Conservation (phyloP, 2,329 filamentous ascomycete species). For the Ilyonectria destructans region DNA sequence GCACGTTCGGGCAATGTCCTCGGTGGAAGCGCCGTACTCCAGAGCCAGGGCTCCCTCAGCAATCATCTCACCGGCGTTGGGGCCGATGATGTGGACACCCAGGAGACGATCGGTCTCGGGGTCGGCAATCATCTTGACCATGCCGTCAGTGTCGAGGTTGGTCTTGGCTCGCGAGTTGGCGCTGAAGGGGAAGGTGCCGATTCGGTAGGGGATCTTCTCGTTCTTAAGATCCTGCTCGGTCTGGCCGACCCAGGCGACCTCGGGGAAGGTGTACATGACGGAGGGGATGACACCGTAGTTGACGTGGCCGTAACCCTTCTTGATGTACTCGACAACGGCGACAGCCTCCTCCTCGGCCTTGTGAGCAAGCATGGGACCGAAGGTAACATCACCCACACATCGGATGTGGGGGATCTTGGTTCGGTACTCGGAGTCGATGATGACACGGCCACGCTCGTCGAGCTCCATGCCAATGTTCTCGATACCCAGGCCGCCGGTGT, state of each 20-base stretch:
- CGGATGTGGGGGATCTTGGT: constrained; percentile 98
- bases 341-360: constrained; percentile 99
- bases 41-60: constrained; percentile 95
- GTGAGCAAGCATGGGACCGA: constrained; percentile 98
- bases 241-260: constrained; percentile 98
- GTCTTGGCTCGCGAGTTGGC: constrained; percentile 99
- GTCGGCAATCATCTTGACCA: constrained; percentile 98
- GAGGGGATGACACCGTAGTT: constrained; percentile 98
- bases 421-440: constrained; percentile 99
- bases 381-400: constrained; percentile 95
- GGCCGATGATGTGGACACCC: constrained; percentile 95
- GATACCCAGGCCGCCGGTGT: constrained; percentile 91
- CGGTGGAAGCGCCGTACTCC: constrained; percentile 95
- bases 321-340: constrained; percentile 95
- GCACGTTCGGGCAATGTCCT: constrained; percentile 95
- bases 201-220: constrained; percentile 90
- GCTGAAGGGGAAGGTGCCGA: constrained; percentile 96
- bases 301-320: constrained; percentile 97
- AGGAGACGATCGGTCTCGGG: constrained; percentile 96
- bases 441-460: constrained; percentile 93
- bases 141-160: constrained; percentile 94
- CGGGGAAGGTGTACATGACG: constrained; percentile 99
- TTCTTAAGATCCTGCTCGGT: constrained; percentile 97
- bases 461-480: constrained; percentile 95
- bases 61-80: constrained; percentile 99